A percentile compares a stretch with the other conserved stretches of the same genome.
phyloP scores from a whole-genome alignment of 139 green algal genomes.

The Coelastrella sp. region DNA sequence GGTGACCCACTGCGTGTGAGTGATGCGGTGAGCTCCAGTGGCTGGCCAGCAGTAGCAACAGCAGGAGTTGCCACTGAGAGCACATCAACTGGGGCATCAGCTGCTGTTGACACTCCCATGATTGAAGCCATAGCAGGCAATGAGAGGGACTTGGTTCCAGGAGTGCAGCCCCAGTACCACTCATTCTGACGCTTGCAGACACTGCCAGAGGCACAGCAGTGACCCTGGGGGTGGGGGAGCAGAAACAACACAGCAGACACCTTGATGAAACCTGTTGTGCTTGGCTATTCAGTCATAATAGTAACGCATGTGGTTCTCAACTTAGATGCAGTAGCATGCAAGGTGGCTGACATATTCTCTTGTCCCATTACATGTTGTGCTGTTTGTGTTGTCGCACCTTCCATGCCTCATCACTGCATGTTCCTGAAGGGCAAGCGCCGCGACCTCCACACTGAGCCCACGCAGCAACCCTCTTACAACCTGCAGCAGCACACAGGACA shows the following conservation, averaged over 20 bases:
- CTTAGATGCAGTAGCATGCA: not conserved
- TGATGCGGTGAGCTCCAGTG: not conserved
- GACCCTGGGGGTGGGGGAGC: not conserved
- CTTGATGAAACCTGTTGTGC: too few species aligned
- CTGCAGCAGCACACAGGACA: not conserved
- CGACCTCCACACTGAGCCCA: slow-evolving; percentile 27
- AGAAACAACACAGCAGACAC: not conserved
- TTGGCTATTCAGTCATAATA: too few species aligned
- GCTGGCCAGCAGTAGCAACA: not conserved
- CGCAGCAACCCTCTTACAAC: not conserved
- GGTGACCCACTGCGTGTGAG: slow-evolving; percentile 2
- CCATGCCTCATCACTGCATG: not conserved
- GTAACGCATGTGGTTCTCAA: not conserved
- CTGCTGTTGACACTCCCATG: not conserved
- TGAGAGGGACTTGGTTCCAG: not conserved
- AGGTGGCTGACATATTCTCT: too few species aligned
- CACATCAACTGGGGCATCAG: slow-evolving; percentile 25
- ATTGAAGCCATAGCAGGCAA: not conserved
- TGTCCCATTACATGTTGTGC: not conserved
- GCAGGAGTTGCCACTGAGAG: not conserved
- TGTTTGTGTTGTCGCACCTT: not conserved
- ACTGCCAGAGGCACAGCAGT: slow-evolving; percentile 2
- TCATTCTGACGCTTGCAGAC: slow-evolving; percentile 36
- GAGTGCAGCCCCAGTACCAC: slow-evolving; percentile 19
- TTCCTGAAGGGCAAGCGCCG: not conserved